Evolutionary conservation across 495 filamentous ascomycete genomes (phyloP).

Genomic region (Viridothelium virens): DNA sequence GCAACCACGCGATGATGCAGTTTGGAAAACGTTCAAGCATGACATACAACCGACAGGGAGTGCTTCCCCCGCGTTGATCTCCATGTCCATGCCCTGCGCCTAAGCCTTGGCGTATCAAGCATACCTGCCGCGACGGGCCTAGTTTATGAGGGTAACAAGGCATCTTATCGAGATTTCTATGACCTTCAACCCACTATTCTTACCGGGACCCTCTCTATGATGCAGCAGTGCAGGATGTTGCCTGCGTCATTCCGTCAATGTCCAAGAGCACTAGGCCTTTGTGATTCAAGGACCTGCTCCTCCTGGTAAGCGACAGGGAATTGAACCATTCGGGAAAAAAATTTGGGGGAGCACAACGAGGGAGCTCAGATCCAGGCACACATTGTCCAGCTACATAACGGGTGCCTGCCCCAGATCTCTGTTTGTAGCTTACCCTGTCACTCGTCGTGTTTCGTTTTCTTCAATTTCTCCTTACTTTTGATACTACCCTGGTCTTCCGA

Average conservation of each 20-base stretch:
- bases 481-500: background rate
- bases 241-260: background rate
- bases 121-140: conserved; percentile 4
- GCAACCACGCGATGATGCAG: background rate
- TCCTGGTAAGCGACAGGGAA: background rate
- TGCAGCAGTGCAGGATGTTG: background rate
- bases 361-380: background rate
- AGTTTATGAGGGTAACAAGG: background rate
- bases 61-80: background rate
- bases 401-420: background rate
- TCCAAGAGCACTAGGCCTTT: background rate
- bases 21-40: background rate
- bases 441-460: background rate
- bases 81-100: background rate
- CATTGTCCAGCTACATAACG: background rate
- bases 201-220: background rate
- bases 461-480: background rate
- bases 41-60: background rate
- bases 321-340: background rate
- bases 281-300: background rate
- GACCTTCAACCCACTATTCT: background rate
- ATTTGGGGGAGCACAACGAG: background rate
- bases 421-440: background rate
- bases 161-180: background rate
- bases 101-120: background rate